phyloP scores from a whole-genome alignment of 2,329 filamentous ascomycete species.

The Bipolaris victoriae region DNA sequence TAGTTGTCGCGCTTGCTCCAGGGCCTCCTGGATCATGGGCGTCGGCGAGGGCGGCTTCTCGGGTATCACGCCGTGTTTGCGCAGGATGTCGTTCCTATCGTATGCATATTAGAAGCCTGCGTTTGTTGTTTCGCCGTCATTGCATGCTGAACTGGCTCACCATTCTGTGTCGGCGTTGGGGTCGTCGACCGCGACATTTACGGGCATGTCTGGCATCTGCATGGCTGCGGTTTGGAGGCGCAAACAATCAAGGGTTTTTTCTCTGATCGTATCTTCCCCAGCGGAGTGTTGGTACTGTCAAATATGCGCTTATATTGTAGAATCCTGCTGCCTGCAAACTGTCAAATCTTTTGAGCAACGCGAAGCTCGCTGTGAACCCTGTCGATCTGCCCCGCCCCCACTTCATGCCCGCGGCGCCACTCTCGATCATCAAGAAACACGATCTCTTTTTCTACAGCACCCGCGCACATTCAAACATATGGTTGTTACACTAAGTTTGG shows the following conservation, averaged over 20 bases:
- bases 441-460: too few species aligned
- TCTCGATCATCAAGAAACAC: background rate
- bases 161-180: conserved; percentile 99
- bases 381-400: conserved; percentile 34
- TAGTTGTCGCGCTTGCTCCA: conserved; percentile 79
- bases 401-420: conserved; percentile 12
- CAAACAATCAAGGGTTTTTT: background rate
- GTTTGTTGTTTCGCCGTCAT: background rate
- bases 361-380: conserved; percentile 24
- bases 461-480: too few species aligned
- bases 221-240: conserved; percentile 24
- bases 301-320: background rate
- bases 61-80: conserved; percentile 96
- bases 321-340: conserved; percentile 20
- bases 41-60: conserved; percentile 96
- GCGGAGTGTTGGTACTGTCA: background rate
- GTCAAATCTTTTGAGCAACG: conserved; percentile 21
- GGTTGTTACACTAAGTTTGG: too few species aligned
- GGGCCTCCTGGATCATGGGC: conserved; percentile 92
- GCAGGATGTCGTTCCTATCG: conserved; percentile 93
- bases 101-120: background rate
- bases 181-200: conserved; percentile 87
- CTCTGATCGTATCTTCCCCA: conserved; percentile 30
- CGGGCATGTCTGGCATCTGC: conserved; percentile 60
- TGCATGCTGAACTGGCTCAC: conserved; percentile 53